A percentile compares a stretch with the other conserved stretches of the same genome.
These are phyloP conservation scores for Stephania japonica DNA, from an alignment of 164 flowering plant species.

Conservation along the genomic window DNA sequence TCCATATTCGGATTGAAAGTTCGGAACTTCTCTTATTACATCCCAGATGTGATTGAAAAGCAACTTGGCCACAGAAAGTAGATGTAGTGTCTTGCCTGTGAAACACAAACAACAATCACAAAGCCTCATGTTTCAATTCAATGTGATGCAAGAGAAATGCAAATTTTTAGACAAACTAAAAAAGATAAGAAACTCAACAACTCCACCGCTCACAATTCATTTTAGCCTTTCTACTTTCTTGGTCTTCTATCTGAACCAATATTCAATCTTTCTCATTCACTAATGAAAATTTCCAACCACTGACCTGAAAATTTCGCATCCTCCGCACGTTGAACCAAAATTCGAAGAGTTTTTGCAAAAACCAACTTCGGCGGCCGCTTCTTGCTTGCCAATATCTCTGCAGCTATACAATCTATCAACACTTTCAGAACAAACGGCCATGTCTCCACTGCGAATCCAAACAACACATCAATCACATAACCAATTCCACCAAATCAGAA, in stretches of 20 bases:
- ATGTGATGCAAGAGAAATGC: neutral
- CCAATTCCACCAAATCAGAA: neutral
- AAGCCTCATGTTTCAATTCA: neutral
- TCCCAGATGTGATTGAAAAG: constrained; percentile 76
- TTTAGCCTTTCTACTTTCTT: neutral
- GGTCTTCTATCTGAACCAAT: neutral
- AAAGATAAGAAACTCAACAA: neutral
- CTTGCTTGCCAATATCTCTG: constrained; percentile 66
- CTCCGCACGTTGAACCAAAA: constrained; percentile 62
- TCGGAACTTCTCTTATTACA: constrained; percentile 58
- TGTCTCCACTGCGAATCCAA: constrained; percentile 61
- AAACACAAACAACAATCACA: neutral
- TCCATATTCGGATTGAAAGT: constrained; percentile 87
- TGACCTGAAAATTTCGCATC: constrained; percentile 20
- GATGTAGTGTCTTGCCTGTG: constrained; percentile 45
- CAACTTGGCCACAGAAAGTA: constrained; percentile 54
- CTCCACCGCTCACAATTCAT: neutral
- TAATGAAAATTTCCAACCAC: neutral
- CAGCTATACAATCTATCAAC: constrained; percentile 47
- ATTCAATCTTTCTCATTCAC: neutral
- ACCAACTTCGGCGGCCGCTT: constrained; percentile 51
- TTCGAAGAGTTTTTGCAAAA: constrained; percentile 74
- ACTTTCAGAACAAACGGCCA: constrained; percentile 82
- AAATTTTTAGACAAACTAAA: neutral
- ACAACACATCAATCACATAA: neutral